Evolutionary conservation across 148 eudicot species (phyloP), one percentile per base, ranked within the genome.

Genomic region (Tetragonia tetragonoides): DNA sequence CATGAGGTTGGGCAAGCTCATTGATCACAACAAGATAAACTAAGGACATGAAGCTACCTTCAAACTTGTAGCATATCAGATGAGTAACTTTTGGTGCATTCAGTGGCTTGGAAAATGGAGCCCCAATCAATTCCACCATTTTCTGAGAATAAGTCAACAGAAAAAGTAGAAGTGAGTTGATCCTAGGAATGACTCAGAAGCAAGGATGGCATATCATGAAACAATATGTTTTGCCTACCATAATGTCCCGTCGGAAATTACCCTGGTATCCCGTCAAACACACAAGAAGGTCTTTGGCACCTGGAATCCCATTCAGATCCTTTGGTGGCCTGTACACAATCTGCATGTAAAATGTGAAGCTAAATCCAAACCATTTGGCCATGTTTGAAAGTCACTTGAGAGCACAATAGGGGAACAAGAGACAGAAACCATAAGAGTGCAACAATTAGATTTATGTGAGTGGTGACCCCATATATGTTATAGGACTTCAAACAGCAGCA

Each of bases 211-310:
- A 7, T 46, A 12, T 5, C 24, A 40, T 23, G 5, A 56, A 51
- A 65, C 3, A 39, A 21, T 11, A 62, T 4, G 72, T 23, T 28
- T 44, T 11, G 57, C 83, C 68, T 81, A 95, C 99, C 99, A 87
- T 95, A 56, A 95, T 93, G 73, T 91, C 97, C 21, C 88, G 93
- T 69, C 99, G 89, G 44, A 87, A 92, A 44, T 81, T 88, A 49
- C 91, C 80, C 46, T 81, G 94, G 78, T 93, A 95, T 79, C 99
- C 99, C 67, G 99, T 95, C 87, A 95, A 86, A 82, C 97, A 93
- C 40, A 91, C 81, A 71, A 90, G 65, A 65, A 91, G 78, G 68
- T 87, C 73, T 63, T 90, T 83, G 18, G 99, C 99, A 68, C 91
- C 95, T 0, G 90, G 90, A 86, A 95, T 91, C 57, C 99, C 99